Evolutionary conservation across 805 yeast genomes (phyloP), one percentile per base, ranked within the genome.

Genomic region (Yamadazyma endophytica): DNA sequence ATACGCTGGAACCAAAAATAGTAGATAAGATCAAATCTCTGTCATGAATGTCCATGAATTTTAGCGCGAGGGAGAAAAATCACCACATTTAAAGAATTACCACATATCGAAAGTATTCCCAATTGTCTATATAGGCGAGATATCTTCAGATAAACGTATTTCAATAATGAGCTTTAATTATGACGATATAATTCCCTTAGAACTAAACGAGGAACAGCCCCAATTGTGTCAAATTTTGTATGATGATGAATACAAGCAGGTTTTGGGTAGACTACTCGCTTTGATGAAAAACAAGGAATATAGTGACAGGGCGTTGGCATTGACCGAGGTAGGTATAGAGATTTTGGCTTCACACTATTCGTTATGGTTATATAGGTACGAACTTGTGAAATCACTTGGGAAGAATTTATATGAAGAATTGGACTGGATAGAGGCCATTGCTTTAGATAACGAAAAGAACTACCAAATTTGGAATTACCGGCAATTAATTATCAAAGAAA

Each of bases 381-480:
- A 73, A 24, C 79, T 78, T 15, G 47, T 82, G 15, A 45, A 49
- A 15, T 43, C 57, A 18, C 39, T 79, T 18, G 29, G 54, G 4
- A 51, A 54, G 16, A 64, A 59, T 23, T 46, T 75, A 17, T 46
- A 60, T 9, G 58, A 64, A 11, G 95, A 90, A 49, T 63, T 87
- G 22, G 75, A 75, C 22, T 87, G 96, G 96, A 70, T 87, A 40
- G 92, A 85, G 46, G 66, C 66, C 20, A 61, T 85, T 21, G 89
- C 95, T 0, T 50, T 82, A 29, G 78, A 72, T 9, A 82, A 83
- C 53, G 82, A 89, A 24, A 92, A 92, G 55, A 90, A 89, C 62
- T 92, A 92, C 58, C 98, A 92, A 56, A 82, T 90, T n/a, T 92
- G 97, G 97, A 85, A 89, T 46, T 89, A 90, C 50, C 73, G 97